These are phyloP conservation scores for Geum urbanum DNA, from an alignment of 306 rosid genomes.

Conservation along the genomic window DNA sequence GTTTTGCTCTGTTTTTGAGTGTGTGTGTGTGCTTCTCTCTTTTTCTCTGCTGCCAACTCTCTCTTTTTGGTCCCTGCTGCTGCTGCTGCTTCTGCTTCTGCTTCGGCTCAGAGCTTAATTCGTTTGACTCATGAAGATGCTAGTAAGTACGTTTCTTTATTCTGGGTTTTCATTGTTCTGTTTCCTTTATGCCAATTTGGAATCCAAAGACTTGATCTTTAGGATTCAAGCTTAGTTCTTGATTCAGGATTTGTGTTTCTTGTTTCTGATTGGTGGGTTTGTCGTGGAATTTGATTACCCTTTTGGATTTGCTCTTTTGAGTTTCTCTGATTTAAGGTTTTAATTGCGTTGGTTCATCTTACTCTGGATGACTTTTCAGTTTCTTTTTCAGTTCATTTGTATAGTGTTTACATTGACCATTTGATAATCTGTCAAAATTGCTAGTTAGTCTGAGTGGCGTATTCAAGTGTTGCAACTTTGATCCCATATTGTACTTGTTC, in stretches of 20 bases:
- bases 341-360: slow-evolving; percentile 15
- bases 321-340: neutral
- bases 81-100: slow-evolving; percentile 33
- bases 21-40: slow-evolving; percentile 20
- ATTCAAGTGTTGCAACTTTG: neutral
- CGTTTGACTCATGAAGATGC: slow-evolving; percentile 68
- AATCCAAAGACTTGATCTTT: slow-evolving; percentile 25
- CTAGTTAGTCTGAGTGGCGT: neutral
- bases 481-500: neutral
- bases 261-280: slow-evolving; percentile 14
- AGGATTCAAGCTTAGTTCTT: neutral
- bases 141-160: slow-evolving; percentile 92
- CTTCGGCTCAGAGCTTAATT: slow-evolving; percentile 28
- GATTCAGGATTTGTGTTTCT: neutral
- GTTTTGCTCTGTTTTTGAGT: slow-evolving; percentile 15
- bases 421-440: neutral
- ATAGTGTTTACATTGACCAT: slow-evolving; percentile 13
- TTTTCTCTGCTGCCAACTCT: slow-evolving; percentile 23
- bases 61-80: slow-evolving; percentile 43
- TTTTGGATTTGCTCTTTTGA: neutral
- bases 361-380: neutral
- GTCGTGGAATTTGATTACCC: slow-evolving; percentile 9
- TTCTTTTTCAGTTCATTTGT: neutral
- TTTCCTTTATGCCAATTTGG: slow-evolving; percentile 4
- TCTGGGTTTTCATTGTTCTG: slow-evolving; percentile 1